Conservation (phyloP, 345 rosid species). For the Nephelium lappaceum region DNA sequence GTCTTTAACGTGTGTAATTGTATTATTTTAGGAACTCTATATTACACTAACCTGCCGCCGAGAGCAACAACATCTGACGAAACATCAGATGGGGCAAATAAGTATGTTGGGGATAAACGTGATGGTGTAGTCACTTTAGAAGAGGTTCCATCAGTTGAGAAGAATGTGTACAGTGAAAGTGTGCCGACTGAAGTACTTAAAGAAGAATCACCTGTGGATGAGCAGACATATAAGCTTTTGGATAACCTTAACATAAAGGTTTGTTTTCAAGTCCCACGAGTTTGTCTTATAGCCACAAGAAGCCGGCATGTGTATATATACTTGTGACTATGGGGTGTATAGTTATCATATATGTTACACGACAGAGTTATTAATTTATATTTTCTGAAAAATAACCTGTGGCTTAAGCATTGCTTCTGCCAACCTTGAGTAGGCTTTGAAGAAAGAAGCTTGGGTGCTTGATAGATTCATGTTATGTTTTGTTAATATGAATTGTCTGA, state of each 20-base stretch:
- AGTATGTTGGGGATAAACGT: constrained; percentile 41
- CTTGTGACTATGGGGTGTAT: not conserved
- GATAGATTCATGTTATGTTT: too few relatives aligned
- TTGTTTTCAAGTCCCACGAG: not conserved
- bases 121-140: constrained; percentile 32
- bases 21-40: constrained; percentile 30
- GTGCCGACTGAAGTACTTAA: constrained; percentile 26
- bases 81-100: constrained; percentile 37
- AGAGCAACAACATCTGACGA: constrained; percentile 59
- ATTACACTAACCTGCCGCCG: constrained; percentile 30
- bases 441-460: not conserved
- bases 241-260: constrained; percentile 65
- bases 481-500: too few relatives aligned
- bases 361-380: not conserved
- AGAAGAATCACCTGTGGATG: constrained; percentile 39
- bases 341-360: not conserved
- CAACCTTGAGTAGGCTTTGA: not conserved
- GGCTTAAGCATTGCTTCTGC: not conserved
- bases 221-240: constrained; percentile 45
- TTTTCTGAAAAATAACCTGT: too few relatives aligned
- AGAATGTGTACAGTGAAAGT: constrained; percentile 30
- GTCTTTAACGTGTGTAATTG: not conserved
- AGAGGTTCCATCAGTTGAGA: constrained; percentile 36
- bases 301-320: not conserved
- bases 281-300: not conserved